phyloP scores from a whole-genome alignment of 345 rosid species.

The Moricandia arvensis region DNA sequence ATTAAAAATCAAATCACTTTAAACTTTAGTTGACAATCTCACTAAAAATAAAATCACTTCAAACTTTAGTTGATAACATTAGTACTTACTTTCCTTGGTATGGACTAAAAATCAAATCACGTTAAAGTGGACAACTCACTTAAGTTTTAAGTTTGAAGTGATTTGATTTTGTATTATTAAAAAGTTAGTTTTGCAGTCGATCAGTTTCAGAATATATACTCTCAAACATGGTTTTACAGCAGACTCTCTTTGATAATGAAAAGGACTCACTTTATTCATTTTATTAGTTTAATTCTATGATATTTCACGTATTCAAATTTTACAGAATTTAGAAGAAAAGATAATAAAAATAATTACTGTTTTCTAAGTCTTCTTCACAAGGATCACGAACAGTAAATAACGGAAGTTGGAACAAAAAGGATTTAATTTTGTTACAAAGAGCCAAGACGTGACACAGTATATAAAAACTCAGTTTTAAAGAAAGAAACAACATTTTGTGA shows the following conservation, averaged over 20 bases:
- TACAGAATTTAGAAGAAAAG: not conserved
- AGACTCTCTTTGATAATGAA: no score
- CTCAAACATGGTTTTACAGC: constrained; percentile 52
- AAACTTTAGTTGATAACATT: no score
- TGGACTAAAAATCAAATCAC: no score
- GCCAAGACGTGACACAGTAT: not conserved
- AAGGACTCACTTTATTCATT: not conserved
- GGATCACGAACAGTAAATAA: not conserved
- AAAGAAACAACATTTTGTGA: not conserved
- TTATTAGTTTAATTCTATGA: not conserved
- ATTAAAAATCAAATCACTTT: no score
- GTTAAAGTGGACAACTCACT: no score
- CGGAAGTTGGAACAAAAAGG: not conserved
- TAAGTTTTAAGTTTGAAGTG: no score
- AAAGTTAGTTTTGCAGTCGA: no score
- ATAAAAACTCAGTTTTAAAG: not conserved
- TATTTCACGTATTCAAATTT: not conserved
- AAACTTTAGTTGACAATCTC: no score
- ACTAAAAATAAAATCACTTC: no score
- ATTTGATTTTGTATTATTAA: no score
- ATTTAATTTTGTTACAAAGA: not conserved
- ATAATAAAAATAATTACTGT: not conserved
- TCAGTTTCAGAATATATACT: constrained; percentile 73
- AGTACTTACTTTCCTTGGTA: no score
- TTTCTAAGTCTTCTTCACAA: not conserved